Conservation (phyloP, 2,329 filamentous ascomycete genomes). For the Oidium heveae region DNA sequence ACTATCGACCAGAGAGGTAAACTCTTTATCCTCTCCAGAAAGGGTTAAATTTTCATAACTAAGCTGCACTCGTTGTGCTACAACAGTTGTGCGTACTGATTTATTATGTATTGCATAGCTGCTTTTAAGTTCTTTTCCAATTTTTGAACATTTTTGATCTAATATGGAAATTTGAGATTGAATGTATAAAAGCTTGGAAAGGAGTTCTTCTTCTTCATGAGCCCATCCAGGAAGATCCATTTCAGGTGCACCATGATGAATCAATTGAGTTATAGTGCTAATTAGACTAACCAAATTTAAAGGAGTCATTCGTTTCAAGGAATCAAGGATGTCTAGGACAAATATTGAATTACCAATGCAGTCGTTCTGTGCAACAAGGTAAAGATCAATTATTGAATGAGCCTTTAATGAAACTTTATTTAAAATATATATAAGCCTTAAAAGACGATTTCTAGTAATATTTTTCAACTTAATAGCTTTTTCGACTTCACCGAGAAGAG, state of each 20-base stretch:
- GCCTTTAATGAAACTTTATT: slow-evolving; percentile 9
- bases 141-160: slow-evolving; percentile 19
- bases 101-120: slow-evolving; percentile 49
- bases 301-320: slow-evolving; percentile 34
- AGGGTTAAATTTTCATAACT: slow-evolving; percentile 49
- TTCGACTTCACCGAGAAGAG: slow-evolving; percentile 22
- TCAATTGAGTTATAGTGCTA: slow-evolving; percentile 16
- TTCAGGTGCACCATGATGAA: slow-evolving; percentile 6
- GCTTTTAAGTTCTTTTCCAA: slow-evolving; percentile 34
- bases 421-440: slow-evolving; percentile 24
- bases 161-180: slow-evolving; percentile 23
- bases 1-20: slow-evolving; percentile 37
- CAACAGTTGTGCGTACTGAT: slow-evolving; percentile 49
- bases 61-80: slow-evolving; percentile 59
- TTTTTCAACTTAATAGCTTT: slow-evolving; percentile 14
- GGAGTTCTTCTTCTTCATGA: slow-evolving; percentile 7
- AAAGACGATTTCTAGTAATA: slow-evolving; percentile 18
- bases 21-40: slow-evolving; percentile 43
- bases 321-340: slow-evolving; percentile 18
- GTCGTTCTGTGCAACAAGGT: slow-evolving; percentile 32
- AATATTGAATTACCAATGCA: slow-evolving; percentile 27
- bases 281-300: slow-evolving; percentile 21
- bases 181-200: slow-evolving; percentile 11
- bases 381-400: slow-evolving; percentile 21
- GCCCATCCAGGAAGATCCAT: slow-evolving; percentile 12